Percentiles rank a stretch among this genome's conserved stretches.
Evolutionary conservation across 768 basidiomycete genomes (phyloP).

Genomic region (Calocybe cyanea): DNA sequence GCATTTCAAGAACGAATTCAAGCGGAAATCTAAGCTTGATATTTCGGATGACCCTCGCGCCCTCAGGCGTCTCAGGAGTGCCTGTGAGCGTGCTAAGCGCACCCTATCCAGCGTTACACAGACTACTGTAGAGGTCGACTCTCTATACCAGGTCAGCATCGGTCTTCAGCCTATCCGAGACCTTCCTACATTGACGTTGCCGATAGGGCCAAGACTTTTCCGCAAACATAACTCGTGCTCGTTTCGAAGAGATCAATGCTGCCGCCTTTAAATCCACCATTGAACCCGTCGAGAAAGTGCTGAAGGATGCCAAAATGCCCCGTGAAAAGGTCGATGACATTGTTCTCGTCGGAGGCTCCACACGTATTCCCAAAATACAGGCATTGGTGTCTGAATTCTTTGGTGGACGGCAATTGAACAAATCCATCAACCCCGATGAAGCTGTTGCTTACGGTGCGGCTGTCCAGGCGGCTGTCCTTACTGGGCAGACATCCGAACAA

Average conservation of each 20-base stretch:
- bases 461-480: conserved; percentile 98
- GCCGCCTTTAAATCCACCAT: conserved; percentile 93
- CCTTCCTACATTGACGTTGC: no score
- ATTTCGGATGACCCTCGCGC: conserved; percentile 97
- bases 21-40: conserved; percentile 94
- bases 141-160: conserved; percentile 83
- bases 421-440: conserved; percentile 99
- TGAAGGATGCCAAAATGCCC: conserved; percentile 98
- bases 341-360: conserved; percentile 99
- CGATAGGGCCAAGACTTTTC: conserved; percentile 97
- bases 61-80: conserved; percentile 90
- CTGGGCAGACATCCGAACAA: conserved; percentile 98
- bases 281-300: conserved; percentile 97
- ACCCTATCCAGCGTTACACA: conserved; percentile 97
- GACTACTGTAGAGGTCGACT: conserved; percentile 99
- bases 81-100: conserved; percentile 99
- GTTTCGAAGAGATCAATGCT: conserved; percentile 99
- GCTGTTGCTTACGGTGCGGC: conserved; percentile 99
- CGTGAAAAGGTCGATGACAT: conserved; percentile 98
- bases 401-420: conserved; percentile 96
- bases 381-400: conserved; percentile 98
- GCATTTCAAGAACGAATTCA: conserved; percentile 99
- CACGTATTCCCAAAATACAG: conserved; percentile 99
- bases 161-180: no score
- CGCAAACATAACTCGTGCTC: conserved; percentile 97